A percentile compares a stretch with the other conserved stretches of the same genome.
phyloP scores from a whole-genome alignment of 1,139 yeast species.

The Kodamaea suecica region DNA sequence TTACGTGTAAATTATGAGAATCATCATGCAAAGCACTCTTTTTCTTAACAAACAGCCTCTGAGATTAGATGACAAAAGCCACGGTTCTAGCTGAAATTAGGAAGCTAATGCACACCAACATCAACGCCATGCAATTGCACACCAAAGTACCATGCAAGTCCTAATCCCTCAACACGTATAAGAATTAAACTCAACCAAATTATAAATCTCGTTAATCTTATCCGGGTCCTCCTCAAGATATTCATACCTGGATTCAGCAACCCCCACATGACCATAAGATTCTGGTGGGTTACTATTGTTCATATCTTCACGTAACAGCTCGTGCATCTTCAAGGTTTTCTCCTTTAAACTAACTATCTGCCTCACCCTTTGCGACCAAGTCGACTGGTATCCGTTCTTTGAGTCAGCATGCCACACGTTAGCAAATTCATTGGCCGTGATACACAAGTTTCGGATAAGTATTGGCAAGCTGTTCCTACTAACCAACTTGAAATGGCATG shows the following conservation, averaged over 20 bases:
- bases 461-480: constrained; percentile 57
- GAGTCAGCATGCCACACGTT: constrained; percentile 61
- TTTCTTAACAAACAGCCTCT: too few species aligned
- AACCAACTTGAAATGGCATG: constrained; percentile 70
- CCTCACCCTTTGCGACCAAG: constrained; percentile 65
- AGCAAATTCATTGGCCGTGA: constrained; percentile 71
- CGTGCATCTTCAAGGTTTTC: constrained; percentile 35
- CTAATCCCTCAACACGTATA: constrained; percentile 28
- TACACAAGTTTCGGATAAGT: constrained; percentile 64
- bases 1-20: too few species aligned
- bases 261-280: too few species aligned
- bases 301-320: constrained; percentile 23
- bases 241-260: constrained; percentile 18
- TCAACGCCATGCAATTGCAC: too few species aligned
- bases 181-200: constrained; percentile 43
- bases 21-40: too few species aligned
- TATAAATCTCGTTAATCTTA: constrained; percentile 27
- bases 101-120: too few species aligned
- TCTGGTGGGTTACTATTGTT: constrained; percentile 3
- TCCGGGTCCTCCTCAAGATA: constrained; percentile 12
- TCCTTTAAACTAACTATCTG: constrained; percentile 52
- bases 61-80: too few species aligned
- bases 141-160: too few species aligned
- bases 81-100: too few species aligned
- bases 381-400: constrained; percentile 51